phyloP scores from a whole-genome alignment of 2,329 filamentous ascomycete genomes.

The Pseudogymnoascus sp. region DNA sequence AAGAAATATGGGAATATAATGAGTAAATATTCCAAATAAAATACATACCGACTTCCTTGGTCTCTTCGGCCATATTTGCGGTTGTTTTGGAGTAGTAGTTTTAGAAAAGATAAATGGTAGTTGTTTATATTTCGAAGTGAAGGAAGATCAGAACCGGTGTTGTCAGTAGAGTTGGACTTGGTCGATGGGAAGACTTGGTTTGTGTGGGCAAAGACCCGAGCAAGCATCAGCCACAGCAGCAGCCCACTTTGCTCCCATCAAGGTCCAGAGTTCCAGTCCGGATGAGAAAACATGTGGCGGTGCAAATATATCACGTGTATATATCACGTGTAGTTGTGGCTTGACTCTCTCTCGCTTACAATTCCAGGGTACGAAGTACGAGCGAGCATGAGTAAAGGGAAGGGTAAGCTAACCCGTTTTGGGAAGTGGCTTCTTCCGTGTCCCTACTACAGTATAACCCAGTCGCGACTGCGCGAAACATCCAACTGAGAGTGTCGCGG shows the following conservation, averaged over 20 bases:
- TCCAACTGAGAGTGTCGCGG: conserved; percentile 4
- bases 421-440: not conserved
- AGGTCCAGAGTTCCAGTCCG: not conserved
- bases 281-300: not conserved
- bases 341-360: not conserved
- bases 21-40: conserved; percentile 4
- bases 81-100: conserved; percentile 10
- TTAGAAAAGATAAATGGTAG: not conserved
- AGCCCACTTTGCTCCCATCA: not conserved
- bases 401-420: not conserved
- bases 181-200: not conserved
- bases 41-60: conserved; percentile 32
- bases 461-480: conserved; percentile 1
- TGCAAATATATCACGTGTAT: not conserved
- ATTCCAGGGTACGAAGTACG: not conserved
- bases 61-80: conserved; percentile 32
- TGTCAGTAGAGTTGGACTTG: conserved; percentile 2
- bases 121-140: conserved; percentile 1
- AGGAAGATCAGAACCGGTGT: not conserved
- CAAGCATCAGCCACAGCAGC: not conserved
- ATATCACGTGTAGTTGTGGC: not conserved
- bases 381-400: not conserved
- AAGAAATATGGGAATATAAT: conserved; percentile 25
- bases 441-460: conserved; percentile 3
- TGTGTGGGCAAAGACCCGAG: conserved; percentile 7